Evolutionary conservation across 228 moss, liverwort and hornwort genomes (phyloP).

Genomic region (Sphagnum magellanicum): DNA sequence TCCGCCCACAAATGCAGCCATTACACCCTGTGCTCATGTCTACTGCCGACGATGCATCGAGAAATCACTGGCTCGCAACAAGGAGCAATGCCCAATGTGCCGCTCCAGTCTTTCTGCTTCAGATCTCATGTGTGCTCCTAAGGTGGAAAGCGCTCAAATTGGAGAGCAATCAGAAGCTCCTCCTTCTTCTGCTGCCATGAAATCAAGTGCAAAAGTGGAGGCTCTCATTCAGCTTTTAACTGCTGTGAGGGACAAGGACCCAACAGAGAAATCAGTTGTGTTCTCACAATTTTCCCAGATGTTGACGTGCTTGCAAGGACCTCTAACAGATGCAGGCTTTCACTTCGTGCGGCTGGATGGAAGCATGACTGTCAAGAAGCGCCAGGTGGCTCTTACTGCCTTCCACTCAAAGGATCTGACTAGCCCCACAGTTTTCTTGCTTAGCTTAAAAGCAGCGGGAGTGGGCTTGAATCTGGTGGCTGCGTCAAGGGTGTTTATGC

Average conservation of each 20-base stretch:
- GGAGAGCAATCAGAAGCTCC: constrained; percentile 2
- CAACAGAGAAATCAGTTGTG: constrained; percentile 46
- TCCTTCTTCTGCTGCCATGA: constrained; percentile 1
- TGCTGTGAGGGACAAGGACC: constrained; percentile 28
- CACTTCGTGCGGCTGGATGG: constrained; percentile 43
- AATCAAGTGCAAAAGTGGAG: constrained; percentile 45
- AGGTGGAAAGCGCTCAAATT: constrained; percentile 26
- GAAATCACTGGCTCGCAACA: constrained; percentile 41
- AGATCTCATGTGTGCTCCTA: constrained; percentile 53
- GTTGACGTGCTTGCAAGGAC: constrained; percentile 36
- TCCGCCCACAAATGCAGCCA: constrained; percentile 44
- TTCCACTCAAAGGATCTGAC: constrained; percentile 25
- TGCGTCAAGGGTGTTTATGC: constrained; percentile 46
- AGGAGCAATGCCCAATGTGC: constrained; percentile 59
- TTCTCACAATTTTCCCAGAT: constrained; percentile 54
- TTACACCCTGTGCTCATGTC: constrained; percentile 55
- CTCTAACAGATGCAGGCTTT: constrained; percentile 37
- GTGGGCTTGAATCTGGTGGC: constrained; percentile 54
- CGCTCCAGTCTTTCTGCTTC: constrained; percentile 23
- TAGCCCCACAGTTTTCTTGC: constrained; percentile 38
- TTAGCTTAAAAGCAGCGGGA: constrained; percentile 55
- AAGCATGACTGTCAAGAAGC: constrained; percentile 41
- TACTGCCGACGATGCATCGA: constrained; percentile 54
- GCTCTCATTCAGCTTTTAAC: constrained; percentile 39
- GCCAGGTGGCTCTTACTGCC: constrained; percentile 22